These are phyloP conservation scores for Amanita rubescens DNA, from an alignment of 768 basidiomycete genomes.

Conservation along the genomic window DNA sequence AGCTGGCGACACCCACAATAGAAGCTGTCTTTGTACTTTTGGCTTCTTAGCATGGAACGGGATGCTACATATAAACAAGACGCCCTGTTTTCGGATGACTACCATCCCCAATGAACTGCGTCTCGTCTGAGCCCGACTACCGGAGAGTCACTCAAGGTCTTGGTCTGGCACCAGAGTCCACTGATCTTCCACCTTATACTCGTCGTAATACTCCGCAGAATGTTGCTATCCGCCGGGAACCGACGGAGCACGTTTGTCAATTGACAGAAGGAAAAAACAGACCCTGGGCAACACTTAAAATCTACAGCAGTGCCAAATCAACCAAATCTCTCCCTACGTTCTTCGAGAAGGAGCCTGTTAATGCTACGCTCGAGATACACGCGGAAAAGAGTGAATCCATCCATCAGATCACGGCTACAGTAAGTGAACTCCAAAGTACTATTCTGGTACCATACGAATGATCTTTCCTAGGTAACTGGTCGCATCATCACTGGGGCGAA, in stretches of 20 bases:
- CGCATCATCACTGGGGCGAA: conserved; percentile 43
- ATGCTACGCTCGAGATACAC: conserved; percentile 36
- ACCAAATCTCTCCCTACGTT: conserved; percentile 43
- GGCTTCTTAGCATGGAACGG: conserved; percentile 6
- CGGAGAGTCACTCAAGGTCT: conserved; percentile 41
- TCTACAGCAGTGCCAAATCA: conserved; percentile 46
- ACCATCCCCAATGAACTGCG: conserved; percentile 15
- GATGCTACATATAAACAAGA: not conserved
- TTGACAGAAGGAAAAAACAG: conserved; percentile 33
- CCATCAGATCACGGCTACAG: conserved; percentile 37
- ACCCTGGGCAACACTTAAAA: conserved; percentile 38
- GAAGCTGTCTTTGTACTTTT: conserved; percentile 24
- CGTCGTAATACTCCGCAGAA: conserved; percentile 38
- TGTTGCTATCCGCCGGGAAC: conserved; percentile 31
- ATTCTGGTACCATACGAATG: not conserved
- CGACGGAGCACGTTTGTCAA: conserved; percentile 41
- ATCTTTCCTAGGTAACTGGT: conserved; percentile 34
- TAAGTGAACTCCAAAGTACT: conserved; percentile 18
- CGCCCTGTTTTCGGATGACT: conserved; percentile 1
- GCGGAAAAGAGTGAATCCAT: conserved; percentile 48
- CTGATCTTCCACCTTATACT: conserved; percentile 41
- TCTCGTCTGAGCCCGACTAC: conserved; percentile 41
- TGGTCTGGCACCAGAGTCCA: conserved; percentile 42
- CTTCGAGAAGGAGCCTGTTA: conserved; percentile 49
- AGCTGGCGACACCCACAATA: conserved; percentile 18